Evolutionary conservation across 495 filamentous ascomycete species (phyloP).

Genomic region (Lepidopterella palustris): DNA sequence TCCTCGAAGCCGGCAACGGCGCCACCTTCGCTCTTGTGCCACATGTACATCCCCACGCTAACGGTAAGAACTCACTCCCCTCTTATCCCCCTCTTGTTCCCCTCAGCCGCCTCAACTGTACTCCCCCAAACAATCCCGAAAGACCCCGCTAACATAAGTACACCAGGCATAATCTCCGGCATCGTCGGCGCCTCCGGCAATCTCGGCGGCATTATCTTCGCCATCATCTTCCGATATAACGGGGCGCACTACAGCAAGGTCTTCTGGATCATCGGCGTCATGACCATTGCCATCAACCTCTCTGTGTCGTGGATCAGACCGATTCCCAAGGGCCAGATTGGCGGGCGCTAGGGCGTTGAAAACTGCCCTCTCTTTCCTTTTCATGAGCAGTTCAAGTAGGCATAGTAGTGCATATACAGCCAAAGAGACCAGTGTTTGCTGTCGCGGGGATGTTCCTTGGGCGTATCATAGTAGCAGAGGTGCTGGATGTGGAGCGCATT

Average conservation of each 20-base stretch:
- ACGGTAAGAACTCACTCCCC: constrained; percentile 52
- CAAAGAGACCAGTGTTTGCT: no score
- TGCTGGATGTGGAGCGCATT: no score
- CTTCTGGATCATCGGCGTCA: constrained; percentile 78
- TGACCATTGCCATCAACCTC: constrained; percentile 62
- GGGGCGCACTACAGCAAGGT: constrained; percentile 57
- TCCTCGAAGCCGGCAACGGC: constrained; percentile 79
- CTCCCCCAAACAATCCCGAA: constrained; percentile 66
- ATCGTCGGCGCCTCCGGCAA: constrained; percentile 75
- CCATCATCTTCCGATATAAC: constrained; percentile 76
- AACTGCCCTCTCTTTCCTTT: no score
- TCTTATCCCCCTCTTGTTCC: no score
- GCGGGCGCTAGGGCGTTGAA: constrained; percentile 51
- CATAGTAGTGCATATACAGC: no score
- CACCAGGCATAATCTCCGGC: constrained; percentile 61
- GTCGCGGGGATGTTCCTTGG: no score
- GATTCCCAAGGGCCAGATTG: constrained; percentile 62
- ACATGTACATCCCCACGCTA: constrained; percentile 72
- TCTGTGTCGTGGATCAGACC: constrained; percentile 65
- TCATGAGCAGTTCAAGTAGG: no score
- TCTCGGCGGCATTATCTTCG: constrained; percentile 78
- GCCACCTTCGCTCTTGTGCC: constrained; percentile 81
- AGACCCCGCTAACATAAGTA: constrained; percentile 42
- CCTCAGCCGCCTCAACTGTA: no score
- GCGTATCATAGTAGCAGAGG: no score